phyloP scores from a whole-genome alignment of 352 stramenopile species.

The Labyrinthula sp. region DNA sequence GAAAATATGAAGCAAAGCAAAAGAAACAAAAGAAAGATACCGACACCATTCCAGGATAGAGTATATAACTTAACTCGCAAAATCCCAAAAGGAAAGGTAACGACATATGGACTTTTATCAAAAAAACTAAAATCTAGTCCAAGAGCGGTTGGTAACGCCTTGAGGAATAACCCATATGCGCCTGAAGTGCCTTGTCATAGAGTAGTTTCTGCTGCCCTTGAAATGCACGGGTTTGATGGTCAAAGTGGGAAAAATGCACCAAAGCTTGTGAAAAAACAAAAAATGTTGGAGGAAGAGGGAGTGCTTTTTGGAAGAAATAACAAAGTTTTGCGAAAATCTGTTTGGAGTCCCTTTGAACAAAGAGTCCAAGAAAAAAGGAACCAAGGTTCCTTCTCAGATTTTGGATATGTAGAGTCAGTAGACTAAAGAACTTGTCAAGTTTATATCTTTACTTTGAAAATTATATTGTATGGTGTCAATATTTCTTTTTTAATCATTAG shows the following conservation, averaged over 20 bases:
- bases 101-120: constrained; percentile 27
- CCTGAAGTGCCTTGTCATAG: constrained; percentile 29
- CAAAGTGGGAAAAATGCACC: constrained; percentile 12
- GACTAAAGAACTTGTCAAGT: too few relatives aligned
- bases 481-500: too few relatives aligned
- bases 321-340: too few relatives aligned
- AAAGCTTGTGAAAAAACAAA: constrained; percentile 14
- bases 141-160: constrained; percentile 25
- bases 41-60: constrained; percentile 13
- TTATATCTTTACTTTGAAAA: too few relatives aligned
- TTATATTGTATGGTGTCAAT: too few relatives aligned
- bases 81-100: constrained; percentile 30
- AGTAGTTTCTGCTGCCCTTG: constrained; percentile 7
- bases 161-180: constrained; percentile 30
- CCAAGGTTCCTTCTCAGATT: too few relatives aligned
- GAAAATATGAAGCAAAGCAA: too few relatives aligned
- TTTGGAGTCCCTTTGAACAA: too few relatives aligned
- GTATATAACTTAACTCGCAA: constrained; percentile 24
- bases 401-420: too few relatives aligned
- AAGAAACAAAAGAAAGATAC: constrained; percentile 6
- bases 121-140: constrained; percentile 9
- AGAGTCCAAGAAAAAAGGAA: too few relatives aligned
- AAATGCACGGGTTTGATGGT: constrained; percentile 16
- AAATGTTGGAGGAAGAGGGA: constrained; percentile 15
- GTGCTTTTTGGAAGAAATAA: constrained; percentile 20